Conservation (phyloP, 2,329 filamentous ascomycete species). For the Colletotrichum spinosum region DNA sequence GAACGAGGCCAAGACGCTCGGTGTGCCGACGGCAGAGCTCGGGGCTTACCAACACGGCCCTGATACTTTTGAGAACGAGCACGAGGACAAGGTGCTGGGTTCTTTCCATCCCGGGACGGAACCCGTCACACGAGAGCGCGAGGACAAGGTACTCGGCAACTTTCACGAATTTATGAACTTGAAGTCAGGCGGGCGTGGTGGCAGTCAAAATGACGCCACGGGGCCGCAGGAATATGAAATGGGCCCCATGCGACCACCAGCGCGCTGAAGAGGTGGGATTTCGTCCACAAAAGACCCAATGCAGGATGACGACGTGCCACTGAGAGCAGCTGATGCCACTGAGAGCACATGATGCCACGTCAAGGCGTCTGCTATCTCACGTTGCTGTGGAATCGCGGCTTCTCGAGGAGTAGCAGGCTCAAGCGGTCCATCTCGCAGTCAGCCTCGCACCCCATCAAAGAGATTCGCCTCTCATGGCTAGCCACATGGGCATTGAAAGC, state of each 20-base stretch:
- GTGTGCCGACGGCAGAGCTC: conserved; percentile 28
- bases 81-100: conserved; percentile 34
- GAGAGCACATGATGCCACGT: too few species aligned
- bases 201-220: not conserved
- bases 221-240: conserved; percentile 28
- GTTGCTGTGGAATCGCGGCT: too few species aligned
- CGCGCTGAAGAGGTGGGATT: not conserved
- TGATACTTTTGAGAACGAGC: conserved; percentile 30
- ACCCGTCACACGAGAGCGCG: conserved; percentile 22
- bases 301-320: too few species aligned
- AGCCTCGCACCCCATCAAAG: too few species aligned
- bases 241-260: conserved; percentile 17
- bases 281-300: too few species aligned
- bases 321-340: too few species aligned
- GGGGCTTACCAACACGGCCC: conserved; percentile 33
- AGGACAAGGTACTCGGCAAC: conserved; percentile 33
- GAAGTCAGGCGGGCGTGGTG: conserved; percentile 12
- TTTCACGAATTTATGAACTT: conserved; percentile 27
- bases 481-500: too few species aligned
- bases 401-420: too few species aligned
- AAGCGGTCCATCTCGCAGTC: too few species aligned
- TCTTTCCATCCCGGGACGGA: conserved; percentile 22
- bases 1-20: conserved; percentile 31
- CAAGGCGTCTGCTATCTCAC: too few species aligned
- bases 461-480: too few species aligned